These are phyloP conservation scores for Chaetomiaceae sp. DNA, from an alignment of 2,329 filamentous ascomycete species.

Conservation along the genomic window DNA sequence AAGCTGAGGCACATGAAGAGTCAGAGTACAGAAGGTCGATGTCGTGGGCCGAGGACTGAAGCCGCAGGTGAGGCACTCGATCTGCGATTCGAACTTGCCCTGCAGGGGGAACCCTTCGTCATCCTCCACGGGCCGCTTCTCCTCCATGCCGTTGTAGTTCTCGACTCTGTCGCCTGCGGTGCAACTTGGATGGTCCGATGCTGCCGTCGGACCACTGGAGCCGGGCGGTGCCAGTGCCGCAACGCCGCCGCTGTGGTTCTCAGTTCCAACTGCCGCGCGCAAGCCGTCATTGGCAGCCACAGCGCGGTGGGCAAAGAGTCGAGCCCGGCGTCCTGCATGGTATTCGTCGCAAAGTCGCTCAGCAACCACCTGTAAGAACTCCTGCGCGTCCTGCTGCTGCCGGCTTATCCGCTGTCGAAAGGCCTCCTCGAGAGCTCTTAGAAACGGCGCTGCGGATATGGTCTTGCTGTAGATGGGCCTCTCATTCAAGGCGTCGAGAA, in stretches of 20 bases:
- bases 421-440: conserved; percentile 73
- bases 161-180: conserved; percentile 9
- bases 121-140: conserved; percentile 33
- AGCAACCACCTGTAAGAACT: conserved; percentile 89
- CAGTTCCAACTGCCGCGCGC: not conserved
- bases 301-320: conserved; percentile 47
- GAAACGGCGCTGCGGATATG: conserved; percentile 80
- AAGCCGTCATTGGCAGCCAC: conserved; percentile 15
- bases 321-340: conserved; percentile 71
- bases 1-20: conserved; percentile 81
- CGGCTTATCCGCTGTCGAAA: conserved; percentile 88
- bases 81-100: conserved; percentile 86
- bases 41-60: conserved; percentile 81
- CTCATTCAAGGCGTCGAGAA: conserved; percentile 88
- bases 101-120: conserved; percentile 85
- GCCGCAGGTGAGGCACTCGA: conserved; percentile 83
- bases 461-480: conserved; percentile 90
- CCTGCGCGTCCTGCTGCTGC: conserved; percentile 95
- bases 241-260: not conserved
- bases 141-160: not conserved
- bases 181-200: not conserved
- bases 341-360: conserved; percentile 94
- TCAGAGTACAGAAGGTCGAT: conserved; percentile 86
- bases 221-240: not conserved
- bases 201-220: not conserved